A percentile compares a stretch with the other conserved stretches of the same genome.
These are phyloP conservation scores for Sphaerobolus stellatus DNA, from an alignment of 1,284 basidiomycete species.

Conservation along the genomic window DNA sequence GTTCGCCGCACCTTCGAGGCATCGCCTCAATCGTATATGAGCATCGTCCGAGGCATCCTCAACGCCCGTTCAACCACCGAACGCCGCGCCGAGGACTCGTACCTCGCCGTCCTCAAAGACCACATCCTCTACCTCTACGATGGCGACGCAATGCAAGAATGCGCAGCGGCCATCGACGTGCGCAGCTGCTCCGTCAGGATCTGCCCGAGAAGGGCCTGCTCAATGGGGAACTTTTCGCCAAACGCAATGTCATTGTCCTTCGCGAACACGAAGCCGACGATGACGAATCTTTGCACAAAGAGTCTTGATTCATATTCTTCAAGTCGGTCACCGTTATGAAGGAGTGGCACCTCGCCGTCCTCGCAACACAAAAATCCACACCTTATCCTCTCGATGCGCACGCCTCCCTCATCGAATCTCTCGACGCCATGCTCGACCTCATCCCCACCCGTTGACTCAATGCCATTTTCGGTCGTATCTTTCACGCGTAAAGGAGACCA, in stretches of 20 bases:
- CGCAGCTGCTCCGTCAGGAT: constrained; percentile 71
- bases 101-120: constrained; percentile 86
- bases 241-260: constrained; percentile 78
- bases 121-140: constrained; percentile 89
- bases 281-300: no score
- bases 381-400: constrained; percentile 76
- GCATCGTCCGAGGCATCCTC: constrained; percentile 67
- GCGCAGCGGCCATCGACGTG: constrained; percentile 81
- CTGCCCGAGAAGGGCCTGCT: constrained; percentile 68
- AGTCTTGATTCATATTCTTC: constrained; percentile 90
- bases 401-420: constrained; percentile 79
- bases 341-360: constrained; percentile 91
- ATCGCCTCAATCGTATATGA: constrained; percentile 57
- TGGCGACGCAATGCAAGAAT: constrained; percentile 83
- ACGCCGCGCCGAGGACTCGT: constrained; percentile 80
- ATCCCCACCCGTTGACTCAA: constrained; percentile 98
- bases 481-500: constrained; percentile 90
- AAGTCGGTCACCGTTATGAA: constrained; percentile 85
- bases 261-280: constrained; percentile 43
- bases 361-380: constrained; percentile 66
- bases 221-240: constrained; percentile 87
- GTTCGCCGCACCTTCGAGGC: constrained; percentile 81
- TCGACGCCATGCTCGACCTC: constrained; percentile 92
- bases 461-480: constrained; percentile 87
- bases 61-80: constrained; percentile 77